Evolutionary conservation across 139 green algal species (phyloP).

Genomic region (Chlorella vulgaris): DNA sequence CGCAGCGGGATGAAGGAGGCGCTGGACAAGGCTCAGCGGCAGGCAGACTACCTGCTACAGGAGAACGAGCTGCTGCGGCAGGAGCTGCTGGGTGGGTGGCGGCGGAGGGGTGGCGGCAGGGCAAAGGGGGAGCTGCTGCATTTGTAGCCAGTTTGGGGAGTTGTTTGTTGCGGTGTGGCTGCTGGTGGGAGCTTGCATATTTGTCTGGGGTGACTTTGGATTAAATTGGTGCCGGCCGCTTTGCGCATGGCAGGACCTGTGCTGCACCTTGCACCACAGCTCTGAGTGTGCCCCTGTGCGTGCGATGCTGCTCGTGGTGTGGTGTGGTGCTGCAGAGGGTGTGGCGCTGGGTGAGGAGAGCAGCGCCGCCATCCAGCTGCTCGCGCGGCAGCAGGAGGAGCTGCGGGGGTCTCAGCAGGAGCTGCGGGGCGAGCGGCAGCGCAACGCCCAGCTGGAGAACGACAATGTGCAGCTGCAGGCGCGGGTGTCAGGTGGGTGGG

Average conservation of each 20-base stretch:
- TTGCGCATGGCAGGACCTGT: no score
- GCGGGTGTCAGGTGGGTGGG: slow-evolving; percentile 14
- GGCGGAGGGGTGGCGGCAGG: no score
- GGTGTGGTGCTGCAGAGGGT: background rate
- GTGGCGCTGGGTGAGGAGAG: slow-evolving; percentile 15
- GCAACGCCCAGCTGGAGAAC: background rate
- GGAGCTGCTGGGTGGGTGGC: slow-evolving; percentile 23
- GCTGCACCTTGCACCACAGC: no score
- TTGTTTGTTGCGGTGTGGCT: no score
- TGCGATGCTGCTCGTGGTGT: no score
- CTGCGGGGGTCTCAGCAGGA: background rate
- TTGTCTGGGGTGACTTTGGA: no score
- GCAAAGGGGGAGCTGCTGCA: background rate
- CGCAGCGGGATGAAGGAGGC: slow-evolving; percentile 1
- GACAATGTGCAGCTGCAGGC: slow-evolving; percentile 33
- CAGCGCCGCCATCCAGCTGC: slow-evolving; percentile 15
- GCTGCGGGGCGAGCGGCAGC: slow-evolving; percentile 2
- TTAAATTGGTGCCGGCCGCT: no score
- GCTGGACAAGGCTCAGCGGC: slow-evolving; percentile 11
- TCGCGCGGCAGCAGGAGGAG: slow-evolving; percentile 20
- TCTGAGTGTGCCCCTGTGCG: no score
- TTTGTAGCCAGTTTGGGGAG: background rate
- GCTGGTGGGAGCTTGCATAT: no score
- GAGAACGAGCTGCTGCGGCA: slow-evolving; percentile 32
- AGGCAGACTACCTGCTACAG: background rate